Conservation (phyloP, 2,329 filamentous ascomycete species). For the Fusarium miscanthi region DNA sequence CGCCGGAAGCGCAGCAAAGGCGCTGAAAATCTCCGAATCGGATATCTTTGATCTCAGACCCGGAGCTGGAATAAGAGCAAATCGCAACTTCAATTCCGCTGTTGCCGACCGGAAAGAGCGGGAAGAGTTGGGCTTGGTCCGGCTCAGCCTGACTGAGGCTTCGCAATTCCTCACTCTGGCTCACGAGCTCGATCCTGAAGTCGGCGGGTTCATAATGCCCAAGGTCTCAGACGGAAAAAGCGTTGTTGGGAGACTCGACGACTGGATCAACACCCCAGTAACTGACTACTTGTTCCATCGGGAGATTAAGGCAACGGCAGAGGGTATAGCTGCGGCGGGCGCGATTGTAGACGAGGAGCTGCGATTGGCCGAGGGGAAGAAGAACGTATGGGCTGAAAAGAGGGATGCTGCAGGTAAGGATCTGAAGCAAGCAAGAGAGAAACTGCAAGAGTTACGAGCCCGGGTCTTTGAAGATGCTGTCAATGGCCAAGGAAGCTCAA, state of each 20-base stretch:
- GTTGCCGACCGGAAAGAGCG: not conserved
- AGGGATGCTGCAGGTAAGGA: not conserved
- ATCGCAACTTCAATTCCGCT: not conserved
- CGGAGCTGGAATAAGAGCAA: not conserved
- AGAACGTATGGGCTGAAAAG: not conserved
- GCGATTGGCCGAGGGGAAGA: not conserved
- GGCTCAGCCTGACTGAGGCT: not conserved
- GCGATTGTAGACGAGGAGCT: not conserved
- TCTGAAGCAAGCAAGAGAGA: not conserved
- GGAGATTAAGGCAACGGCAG: not conserved
- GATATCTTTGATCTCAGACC: not conserved
- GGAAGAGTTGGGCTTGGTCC: not conserved
- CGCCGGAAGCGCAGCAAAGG: not conserved
- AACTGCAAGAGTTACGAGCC: not conserved
- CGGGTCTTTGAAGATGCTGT: not conserved
- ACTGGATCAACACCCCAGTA: not conserved
- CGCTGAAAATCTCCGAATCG: not conserved
- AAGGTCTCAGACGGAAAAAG: slow-evolving; percentile 1
- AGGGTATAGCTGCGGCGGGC: not conserved
- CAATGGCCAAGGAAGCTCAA: not conserved
- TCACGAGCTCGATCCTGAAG: not conserved
- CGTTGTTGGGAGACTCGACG: not conserved
- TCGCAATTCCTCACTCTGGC: not conserved
- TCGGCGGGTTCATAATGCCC: not conserved
- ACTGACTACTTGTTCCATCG: slow-evolving; percentile 7